Evolutionary conservation across 192 early-diverging fungal species (phyloP).

Genomic region (Thoreauomyces humboldtii): DNA sequence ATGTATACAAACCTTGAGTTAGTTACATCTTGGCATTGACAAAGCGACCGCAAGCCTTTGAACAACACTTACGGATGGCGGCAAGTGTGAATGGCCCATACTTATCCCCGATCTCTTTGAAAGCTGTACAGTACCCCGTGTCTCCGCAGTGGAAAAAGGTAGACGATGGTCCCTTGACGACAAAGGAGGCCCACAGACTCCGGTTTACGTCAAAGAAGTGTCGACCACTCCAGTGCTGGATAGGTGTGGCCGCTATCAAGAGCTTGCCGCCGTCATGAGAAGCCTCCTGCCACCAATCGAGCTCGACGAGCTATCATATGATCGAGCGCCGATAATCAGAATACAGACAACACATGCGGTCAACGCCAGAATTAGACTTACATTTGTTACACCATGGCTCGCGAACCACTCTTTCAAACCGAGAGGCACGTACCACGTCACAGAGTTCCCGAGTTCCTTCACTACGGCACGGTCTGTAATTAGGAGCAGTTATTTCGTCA

Average conservation of each 20-base stretch:
- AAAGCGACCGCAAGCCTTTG: background rate
- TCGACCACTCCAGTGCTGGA: constrained; percentile 44
- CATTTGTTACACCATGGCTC: constrained; percentile 44
- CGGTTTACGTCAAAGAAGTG: constrained; percentile 47
- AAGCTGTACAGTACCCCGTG: constrained; percentile 54
- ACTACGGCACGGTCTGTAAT: constrained; percentile 46
- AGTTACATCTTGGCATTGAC: too few species aligned
- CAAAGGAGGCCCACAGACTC: constrained; percentile 51
- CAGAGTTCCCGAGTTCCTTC: constrained; percentile 45
- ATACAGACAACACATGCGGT: background rate
- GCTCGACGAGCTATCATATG: constrained; percentile 43
- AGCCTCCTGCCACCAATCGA: constrained; percentile 61
- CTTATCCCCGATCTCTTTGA: constrained; percentile 46
- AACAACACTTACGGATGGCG: constrained; percentile 39
- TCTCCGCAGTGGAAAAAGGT: constrained; percentile 58
- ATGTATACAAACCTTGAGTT: too few species aligned
- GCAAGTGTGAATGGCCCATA: constrained; percentile 55
- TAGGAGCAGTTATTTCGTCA: background rate
- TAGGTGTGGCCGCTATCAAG: constrained; percentile 39
- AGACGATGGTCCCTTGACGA: constrained; percentile 36
- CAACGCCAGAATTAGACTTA: constrained; percentile 11
- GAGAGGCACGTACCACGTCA: constrained; percentile 56
- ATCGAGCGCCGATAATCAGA: background rate
- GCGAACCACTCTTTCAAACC: constrained; percentile 49
- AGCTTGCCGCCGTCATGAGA: constrained; percentile 32